Evolutionary conservation across 768 basidiomycete genomes (phyloP).

Genomic region (Calocybe indica): DNA sequence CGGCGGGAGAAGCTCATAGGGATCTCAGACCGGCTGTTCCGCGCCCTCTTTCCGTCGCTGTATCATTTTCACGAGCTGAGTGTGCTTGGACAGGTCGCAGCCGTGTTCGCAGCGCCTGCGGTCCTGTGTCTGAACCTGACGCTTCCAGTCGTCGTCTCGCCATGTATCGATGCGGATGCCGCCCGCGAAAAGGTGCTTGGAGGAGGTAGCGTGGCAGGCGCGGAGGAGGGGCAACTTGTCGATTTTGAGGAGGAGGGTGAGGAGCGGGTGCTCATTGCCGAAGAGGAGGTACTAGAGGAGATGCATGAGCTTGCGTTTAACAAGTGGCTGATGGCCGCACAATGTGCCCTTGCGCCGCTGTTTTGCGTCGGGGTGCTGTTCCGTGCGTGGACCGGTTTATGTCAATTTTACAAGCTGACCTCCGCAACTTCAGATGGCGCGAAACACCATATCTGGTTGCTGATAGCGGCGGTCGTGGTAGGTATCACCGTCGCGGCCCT

Average conservation of each 20-base stretch:
- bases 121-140: conserved; percentile 84
- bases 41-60: conserved; percentile 83
- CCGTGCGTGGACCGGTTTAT: conserved; percentile 41
- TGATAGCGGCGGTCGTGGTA: conserved; percentile 46
- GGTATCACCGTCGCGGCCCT: conserved; percentile 51
- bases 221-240: conserved; percentile 39
- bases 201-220: background rate
- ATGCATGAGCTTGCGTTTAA: conserved; percentile 61
- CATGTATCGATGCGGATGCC: conserved; percentile 30
- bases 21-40: conserved; percentile 35
- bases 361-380: conserved; percentile 76
- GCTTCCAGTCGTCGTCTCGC: conserved; percentile 79
- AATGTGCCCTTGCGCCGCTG: conserved; percentile 78
- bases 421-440: conserved; percentile 31
- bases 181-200: conserved; percentile 35
- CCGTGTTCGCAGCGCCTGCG: conserved; percentile 81
- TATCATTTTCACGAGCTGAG: conserved; percentile 69
- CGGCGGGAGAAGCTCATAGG: conserved; percentile 32
- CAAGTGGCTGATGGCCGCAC: conserved; percentile 81
- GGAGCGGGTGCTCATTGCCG: conserved; percentile 64
- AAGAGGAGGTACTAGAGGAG: conserved; percentile 67
- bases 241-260: conserved; percentile 76
- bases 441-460: conserved; percentile 40
- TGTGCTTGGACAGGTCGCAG: conserved; percentile 62
- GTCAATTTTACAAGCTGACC: too few species aligned